phyloP scores from a whole-genome alignment of 2,329 filamentous ascomycete species.

The Fusarium equiseti region DNA sequence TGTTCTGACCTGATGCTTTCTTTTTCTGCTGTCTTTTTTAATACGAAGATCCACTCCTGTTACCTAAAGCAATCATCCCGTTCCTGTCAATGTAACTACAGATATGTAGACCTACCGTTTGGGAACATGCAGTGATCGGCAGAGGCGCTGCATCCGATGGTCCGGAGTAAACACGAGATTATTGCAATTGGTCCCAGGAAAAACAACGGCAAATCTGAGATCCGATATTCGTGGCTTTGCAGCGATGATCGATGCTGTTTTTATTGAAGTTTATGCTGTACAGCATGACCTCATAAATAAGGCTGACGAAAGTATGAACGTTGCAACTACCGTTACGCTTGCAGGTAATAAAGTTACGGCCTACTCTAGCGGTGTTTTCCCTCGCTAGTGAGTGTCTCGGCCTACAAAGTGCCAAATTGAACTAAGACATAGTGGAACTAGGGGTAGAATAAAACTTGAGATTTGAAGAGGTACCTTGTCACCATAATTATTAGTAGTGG shows the following conservation, averaged over 20 bases:
- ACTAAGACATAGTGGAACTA: not conserved
- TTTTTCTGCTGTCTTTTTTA: not conserved
- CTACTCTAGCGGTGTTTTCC: not conserved
- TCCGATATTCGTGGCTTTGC: not conserved
- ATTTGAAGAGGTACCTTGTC: not conserved
- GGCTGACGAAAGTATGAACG: not conserved
- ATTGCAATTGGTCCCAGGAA: not conserved
- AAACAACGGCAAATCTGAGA: not conserved
- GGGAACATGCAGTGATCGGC: constrained; percentile 11
- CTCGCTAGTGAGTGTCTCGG: not conserved
- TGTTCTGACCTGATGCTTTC: not conserved
- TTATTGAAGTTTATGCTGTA: not conserved
- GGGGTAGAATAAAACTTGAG: not conserved
- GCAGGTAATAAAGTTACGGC: not conserved
- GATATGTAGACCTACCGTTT: not conserved
- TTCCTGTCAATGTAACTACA: not conserved
- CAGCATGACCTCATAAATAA: not conserved
- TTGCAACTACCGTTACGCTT: not conserved
- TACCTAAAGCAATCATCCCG: not conserved
- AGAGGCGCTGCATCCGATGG: constrained; percentile 13
- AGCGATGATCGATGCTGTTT: constrained; percentile 2
- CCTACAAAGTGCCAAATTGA: not conserved
- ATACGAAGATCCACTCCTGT: not conserved
- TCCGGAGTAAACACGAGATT: not conserved
- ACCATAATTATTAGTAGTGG: rapidly evolving